Conservation (phyloP, 306 rosid species). For the Castanea sativa region DNA sequence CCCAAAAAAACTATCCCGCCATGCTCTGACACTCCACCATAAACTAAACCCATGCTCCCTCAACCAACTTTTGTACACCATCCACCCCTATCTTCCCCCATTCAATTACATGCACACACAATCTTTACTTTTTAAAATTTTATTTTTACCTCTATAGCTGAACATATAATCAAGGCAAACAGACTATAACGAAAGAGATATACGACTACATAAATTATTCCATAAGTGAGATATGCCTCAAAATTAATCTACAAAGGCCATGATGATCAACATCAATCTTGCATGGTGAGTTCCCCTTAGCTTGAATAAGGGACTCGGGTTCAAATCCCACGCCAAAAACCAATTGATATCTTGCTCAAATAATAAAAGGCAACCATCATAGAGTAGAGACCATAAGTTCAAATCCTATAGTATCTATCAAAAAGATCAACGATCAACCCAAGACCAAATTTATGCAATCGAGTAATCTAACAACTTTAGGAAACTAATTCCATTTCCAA, state of each 20-base stretch:
- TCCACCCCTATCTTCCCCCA: no score
- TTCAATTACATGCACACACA: neutral
- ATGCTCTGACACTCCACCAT: no score
- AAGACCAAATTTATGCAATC: neutral
- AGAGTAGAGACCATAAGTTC: no score
- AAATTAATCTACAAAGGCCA: neutral
- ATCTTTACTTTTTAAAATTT: neutral
- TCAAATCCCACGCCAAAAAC: no score
- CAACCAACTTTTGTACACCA: no score
- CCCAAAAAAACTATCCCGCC: no score
- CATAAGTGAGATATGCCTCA: neutral
- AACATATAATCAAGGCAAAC: neutral
- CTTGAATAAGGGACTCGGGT: no score
- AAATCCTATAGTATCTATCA: no score
- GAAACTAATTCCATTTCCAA: neutral
- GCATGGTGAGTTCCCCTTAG: neutral
- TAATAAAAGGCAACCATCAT: no score
- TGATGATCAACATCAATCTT: neutral
- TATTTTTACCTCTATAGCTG: neutral
- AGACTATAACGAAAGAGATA: neutral
- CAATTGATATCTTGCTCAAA: rapidly evolving
- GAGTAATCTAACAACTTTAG: neutral
- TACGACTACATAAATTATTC: neutral
- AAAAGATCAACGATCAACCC: neutral
- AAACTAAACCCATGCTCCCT: no score